Base-by-base conservation (phyloP, 495 filamentous ascomycete species). In the Friedmanniomyces endolithicus region DNA sequence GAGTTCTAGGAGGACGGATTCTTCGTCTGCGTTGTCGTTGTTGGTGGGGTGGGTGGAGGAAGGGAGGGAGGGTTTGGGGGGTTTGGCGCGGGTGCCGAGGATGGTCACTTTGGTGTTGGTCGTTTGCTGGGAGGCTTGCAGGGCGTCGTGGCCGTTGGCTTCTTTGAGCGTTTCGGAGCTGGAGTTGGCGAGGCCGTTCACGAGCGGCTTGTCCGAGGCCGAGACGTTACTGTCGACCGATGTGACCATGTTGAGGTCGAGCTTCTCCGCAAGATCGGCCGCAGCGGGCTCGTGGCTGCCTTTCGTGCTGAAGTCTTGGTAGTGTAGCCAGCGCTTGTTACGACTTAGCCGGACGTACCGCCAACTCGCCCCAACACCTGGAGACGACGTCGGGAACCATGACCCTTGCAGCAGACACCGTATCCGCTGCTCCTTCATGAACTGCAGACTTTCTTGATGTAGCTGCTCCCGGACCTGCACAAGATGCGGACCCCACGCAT, bases 391-490 rank as follows among this genome's bases (percentile, higher is more conserved):
- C 6, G 85, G 78, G 64, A 99, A 97, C 94, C 94, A 99, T 20
- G 83, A 80, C 24, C 92, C 92, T 54, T 85, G 78, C 12, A 96
- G 74, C 14, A 99, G 74, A 66, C 88, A 96, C n/a, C 94, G 79
- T 51, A 96, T 86, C 45, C 92, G 82, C 67, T 98, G 92, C 67
- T 98, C 92, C 64, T 92, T 95, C 64, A 97, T 84, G 63, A 98
- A 98, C 61, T 94, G 87, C 37, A 94, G 70, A 20, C 92, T 89
- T 64, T 98, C 92, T 60, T 90, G 82, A 59, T 90, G 85, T 11
- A 97, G 73, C 69, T 95, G 87, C 43, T 95, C 88, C n/a, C 90
- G 84, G 12, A 96, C 87, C 67, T 94, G 88, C 59, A 64, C 59
- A 22, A 98, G 74, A 68, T 97, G 89, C 58, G 86, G 81, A 0